Evolutionary conservation across 2,329 filamentous ascomycete species (phyloP).

Genomic region (Trichocomaceae sp.): DNA sequence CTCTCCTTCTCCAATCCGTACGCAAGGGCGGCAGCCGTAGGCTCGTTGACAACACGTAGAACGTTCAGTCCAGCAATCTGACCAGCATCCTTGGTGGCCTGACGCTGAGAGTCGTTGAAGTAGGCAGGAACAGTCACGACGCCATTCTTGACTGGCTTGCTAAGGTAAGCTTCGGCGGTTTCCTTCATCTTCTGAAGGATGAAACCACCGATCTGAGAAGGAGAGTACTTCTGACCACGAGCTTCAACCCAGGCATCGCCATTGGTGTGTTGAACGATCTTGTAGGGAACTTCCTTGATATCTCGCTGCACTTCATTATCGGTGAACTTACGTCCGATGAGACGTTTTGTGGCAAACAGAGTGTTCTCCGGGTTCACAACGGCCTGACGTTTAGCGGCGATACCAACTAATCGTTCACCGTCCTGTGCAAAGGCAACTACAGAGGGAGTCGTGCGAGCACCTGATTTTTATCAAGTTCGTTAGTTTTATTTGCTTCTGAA

Average conservation of each 20-base stretch:
- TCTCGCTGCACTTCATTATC: slow-evolving; percentile 92
- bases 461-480: slow-evolving; percentile 38
- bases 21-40: slow-evolving; percentile 87
- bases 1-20: slow-evolving; percentile 95
- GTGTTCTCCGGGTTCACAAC: slow-evolving; percentile 99
- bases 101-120: slow-evolving; percentile 98
- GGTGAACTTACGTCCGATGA: slow-evolving; percentile 95
- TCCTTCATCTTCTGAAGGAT: slow-evolving; percentile 99
- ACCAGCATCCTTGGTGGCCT: slow-evolving; percentile 96
- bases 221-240: slow-evolving; percentile 91
- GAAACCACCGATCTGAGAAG: slow-evolving; percentile 96
- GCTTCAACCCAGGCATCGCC: slow-evolving; percentile 95
- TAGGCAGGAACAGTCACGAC: slow-evolving; percentile 96
- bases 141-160: slow-evolving; percentile 87
- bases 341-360: slow-evolving; percentile 95
- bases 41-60: slow-evolving; percentile 96
- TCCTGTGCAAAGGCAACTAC: slow-evolving; percentile 94
- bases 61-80: slow-evolving; percentile 95
- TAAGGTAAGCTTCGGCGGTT: slow-evolving; percentile 87
- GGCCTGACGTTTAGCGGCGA: slow-evolving; percentile 94
- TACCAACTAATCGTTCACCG: slow-evolving; percentile 92
- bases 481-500: slow-evolving; percentile 13
- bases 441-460: slow-evolving; percentile 84
- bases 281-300: slow-evolving; percentile 96
- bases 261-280: slow-evolving; percentile 95